Base-by-base conservation (phyloP, 1,284 basidiomycete species). In the Ustilago shanxiensis region DNA sequence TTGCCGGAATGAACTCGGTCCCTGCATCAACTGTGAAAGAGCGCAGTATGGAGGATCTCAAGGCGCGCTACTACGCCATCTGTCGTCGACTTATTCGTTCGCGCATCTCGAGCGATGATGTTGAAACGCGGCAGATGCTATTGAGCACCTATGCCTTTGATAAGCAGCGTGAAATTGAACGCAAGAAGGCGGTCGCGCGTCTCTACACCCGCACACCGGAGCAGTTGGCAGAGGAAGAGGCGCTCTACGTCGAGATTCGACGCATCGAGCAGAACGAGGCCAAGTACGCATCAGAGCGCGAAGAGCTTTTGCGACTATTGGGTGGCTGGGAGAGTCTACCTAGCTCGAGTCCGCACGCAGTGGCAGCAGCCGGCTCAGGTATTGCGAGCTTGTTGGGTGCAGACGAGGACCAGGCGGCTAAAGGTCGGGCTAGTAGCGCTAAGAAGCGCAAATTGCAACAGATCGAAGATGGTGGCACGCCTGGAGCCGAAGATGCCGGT, bases 201-300 rank as follows among this genome's bases (percentile, higher is more conserved):
- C 90, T 99, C 14, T 93, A 96, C 86, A 91, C 90, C 65, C 91
- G 96, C 11, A 94, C 95, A 0, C 90, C 92, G 1, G 91, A 93
- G 60, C 94, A 98, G 87, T 91, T 98, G 47, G 92, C 92, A 10
- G 96, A 99, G 85, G 97, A 99, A 88, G 95, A 98, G 82, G 93
- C 95, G 4, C 89, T 99, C 0, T 99, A 95, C 87, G 88, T 98
- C 75, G 95, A 99, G 86, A 90, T 97, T 57, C 95, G 96, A 82
- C 91, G 94, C 13, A 89, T 99, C 57, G 95, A 98, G 85, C 96
- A 98, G 87, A 94, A 91, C 79, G 95, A 98, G 86, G 90, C 92
- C 51, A 90, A 90, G 65, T 98, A 97, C 88, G 92, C 92, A 79
- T 90, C 90, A 61, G 95, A 99, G 58, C 89, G 97, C 9, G 95